Conservation (phyloP, 2,329 filamentous ascomycete genomes). For the Erysiphe neolycopersici region DNA sequence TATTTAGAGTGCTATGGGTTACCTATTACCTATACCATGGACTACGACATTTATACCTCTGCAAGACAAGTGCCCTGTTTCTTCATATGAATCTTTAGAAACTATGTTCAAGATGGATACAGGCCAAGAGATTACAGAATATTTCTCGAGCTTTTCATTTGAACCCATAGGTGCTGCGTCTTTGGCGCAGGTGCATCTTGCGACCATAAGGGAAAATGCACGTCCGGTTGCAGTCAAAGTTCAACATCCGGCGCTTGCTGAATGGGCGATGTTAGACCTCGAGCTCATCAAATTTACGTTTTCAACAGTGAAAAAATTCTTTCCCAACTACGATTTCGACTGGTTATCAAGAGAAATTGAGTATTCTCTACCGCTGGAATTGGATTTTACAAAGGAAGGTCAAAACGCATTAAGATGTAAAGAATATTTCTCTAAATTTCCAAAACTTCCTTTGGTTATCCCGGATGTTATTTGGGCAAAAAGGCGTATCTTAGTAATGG, state of each 20-base stretch:
- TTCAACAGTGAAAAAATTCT: constrained; percentile 67
- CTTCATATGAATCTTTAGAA: constrained; percentile 63
- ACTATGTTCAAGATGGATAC: constrained; percentile 71
- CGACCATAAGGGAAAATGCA: constrained; percentile 54
- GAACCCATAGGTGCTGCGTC: constrained; percentile 78
- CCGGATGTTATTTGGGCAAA: constrained; percentile 77
- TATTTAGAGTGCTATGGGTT: constrained; percentile 69
- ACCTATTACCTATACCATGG: constrained; percentile 66
- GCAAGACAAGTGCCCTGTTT: constrained; percentile 87
- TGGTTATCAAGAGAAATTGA: constrained; percentile 94
- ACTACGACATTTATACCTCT: constrained; percentile 86
- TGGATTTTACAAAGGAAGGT: constrained; percentile 72
- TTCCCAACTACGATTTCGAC: constrained; percentile 91
- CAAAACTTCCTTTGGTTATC: constrained; percentile 58
- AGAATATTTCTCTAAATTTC: constrained; percentile 52
- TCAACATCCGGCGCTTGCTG: constrained; percentile 68
- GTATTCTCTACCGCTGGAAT: constrained; percentile 61
- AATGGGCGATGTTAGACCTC: constrained; percentile 76
- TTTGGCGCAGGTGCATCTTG: constrained; percentile 79
- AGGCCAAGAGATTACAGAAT: constrained; percentile 47
- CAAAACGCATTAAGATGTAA: constrained; percentile 56
- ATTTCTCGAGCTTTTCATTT: constrained; percentile 62
- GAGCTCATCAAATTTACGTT: constrained; percentile 74
- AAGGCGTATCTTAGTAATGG: constrained; percentile 81
- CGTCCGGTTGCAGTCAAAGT: constrained; percentile 89